phyloP scores from a whole-genome alignment of 2,329 filamentous ascomycete species.

The Zymoseptoria brevis region DNA sequence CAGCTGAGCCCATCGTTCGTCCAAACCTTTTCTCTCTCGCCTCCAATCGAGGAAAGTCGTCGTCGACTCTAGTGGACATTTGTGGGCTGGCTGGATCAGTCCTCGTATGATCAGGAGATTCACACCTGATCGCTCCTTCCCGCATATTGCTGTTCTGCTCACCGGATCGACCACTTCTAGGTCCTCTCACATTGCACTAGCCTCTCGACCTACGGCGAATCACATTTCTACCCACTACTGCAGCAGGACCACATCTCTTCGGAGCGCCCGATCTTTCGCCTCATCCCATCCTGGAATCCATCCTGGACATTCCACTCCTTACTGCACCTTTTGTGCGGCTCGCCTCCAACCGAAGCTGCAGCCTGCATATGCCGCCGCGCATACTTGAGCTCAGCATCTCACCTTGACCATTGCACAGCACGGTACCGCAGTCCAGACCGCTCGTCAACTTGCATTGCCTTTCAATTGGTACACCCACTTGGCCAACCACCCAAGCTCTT shows the following conservation, averaged over 20 bases:
- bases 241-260: not conserved
- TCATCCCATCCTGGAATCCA: not conserved
- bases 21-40: conserved; percentile 4
- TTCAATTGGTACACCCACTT: not conserved
- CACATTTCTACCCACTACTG: not conserved
- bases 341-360: not conserved
- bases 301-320: not conserved
- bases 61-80: not conserved
- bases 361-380: not conserved
- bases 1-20: conserved; percentile 2
- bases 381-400: not conserved
- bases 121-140: not conserved
- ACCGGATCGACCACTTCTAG: not conserved
- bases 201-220: not conserved
- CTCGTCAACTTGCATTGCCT: not conserved
- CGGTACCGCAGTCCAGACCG: not conserved
- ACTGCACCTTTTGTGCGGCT: not conserved
- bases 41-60: not conserved
- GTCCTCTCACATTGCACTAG: not conserved
- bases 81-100: not conserved
- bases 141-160: not conserved
- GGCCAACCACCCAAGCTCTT: not conserved
- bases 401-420: not conserved
- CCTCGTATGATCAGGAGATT: not conserved
- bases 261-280: not conserved